Evolutionary conservation across 371 early-diverging fungal genomes (phyloP).

Genomic region (Syncephalastrum monosporum): DNA sequence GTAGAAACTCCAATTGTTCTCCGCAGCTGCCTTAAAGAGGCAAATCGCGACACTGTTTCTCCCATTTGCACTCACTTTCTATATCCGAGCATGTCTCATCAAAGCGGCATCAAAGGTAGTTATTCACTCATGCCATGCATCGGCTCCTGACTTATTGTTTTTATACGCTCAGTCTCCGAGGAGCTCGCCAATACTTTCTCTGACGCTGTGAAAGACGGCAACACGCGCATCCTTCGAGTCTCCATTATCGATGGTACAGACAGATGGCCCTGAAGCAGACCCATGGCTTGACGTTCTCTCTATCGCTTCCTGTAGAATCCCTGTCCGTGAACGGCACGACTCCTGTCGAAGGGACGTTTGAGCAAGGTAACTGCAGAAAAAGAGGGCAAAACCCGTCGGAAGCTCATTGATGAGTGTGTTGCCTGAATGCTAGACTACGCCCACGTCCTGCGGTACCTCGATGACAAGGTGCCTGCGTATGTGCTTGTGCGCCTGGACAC

Average conservation of each 20-base stretch:
- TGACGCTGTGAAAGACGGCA: slow-evolving; percentile 36
- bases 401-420: not conserved
- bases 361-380: slow-evolving; percentile 46
- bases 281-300: not conserved
- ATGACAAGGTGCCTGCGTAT: slow-evolving; percentile 63
- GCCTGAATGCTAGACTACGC: slow-evolving; percentile 45
- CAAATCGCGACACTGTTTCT: too few species aligned
- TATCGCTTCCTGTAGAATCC: slow-evolving; percentile 28
- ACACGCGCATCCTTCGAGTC: slow-evolving; percentile 46
- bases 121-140: slow-evolving; percentile 7
- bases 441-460: slow-evolving; percentile 47
- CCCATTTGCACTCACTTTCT: not conserved
- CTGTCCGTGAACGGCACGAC: slow-evolving; percentile 44
- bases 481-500: slow-evolving; percentile 67
- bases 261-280: not conserved
- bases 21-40: too few species aligned
- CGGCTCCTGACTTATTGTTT: not conserved
- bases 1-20: too few species aligned
- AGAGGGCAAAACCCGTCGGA: not conserved
- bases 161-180: slow-evolving; percentile 37
- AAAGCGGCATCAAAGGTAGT: slow-evolving; percentile 64
- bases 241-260: slow-evolving; percentile 47
- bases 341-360: slow-evolving; percentile 51
- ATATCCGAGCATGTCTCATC: slow-evolving; percentile 49
- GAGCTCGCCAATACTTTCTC: slow-evolving; percentile 51